Conservation (phyloP, 2,329 filamentous ascomycete species). For the Alternaria sp. region DNA sequence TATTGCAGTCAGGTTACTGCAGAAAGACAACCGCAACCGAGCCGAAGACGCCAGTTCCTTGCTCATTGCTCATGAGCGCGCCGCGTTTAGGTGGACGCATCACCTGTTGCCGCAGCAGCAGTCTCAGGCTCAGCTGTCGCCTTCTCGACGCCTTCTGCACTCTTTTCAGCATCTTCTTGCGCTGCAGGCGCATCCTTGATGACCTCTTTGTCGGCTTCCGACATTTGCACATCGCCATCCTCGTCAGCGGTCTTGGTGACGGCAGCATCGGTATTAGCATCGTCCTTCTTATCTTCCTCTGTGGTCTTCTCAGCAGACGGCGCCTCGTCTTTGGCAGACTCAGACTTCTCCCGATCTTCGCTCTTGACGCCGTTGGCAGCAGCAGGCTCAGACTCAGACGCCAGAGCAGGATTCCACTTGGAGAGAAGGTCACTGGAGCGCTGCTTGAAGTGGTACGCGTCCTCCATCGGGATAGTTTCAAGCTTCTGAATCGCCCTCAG, state of each 20-base stretch:
- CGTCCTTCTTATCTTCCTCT: constrained; percentile 29
- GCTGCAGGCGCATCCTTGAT: constrained; percentile 23
- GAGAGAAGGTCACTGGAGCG: constrained; percentile 80
- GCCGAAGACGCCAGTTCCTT: background rate
- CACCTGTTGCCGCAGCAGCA: constrained; percentile 7
- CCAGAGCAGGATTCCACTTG: constrained; percentile 84
- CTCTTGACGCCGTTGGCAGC: constrained; percentile 45
- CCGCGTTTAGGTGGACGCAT: constrained; percentile 3
- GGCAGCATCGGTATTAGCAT: constrained; percentile 29
- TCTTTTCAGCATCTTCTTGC: constrained; percentile 21
- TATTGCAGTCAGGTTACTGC: background rate
- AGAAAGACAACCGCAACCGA: background rate
- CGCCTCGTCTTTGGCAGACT: constrained; percentile 32
- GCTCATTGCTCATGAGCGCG: background rate
- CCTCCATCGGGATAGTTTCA: constrained; percentile 76
- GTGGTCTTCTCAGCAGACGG: constrained; percentile 46
- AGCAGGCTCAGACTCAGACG: constrained; percentile 34
- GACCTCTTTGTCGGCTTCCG: constrained; percentile 28
- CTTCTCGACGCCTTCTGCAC: constrained; percentile 14
- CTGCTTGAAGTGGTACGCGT: constrained; percentile 86
- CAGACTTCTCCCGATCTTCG: constrained; percentile 48
- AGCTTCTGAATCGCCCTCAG: constrained; percentile 93
- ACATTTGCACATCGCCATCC: constrained; percentile 37
- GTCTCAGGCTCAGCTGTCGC: constrained; percentile 13
- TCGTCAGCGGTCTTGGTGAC: constrained; percentile 25